Evolutionary conservation across 2,329 filamentous ascomycete species (phyloP), one percentile per base, ranked within the genome.

Genomic region (Claviceps cyperi): DNA sequence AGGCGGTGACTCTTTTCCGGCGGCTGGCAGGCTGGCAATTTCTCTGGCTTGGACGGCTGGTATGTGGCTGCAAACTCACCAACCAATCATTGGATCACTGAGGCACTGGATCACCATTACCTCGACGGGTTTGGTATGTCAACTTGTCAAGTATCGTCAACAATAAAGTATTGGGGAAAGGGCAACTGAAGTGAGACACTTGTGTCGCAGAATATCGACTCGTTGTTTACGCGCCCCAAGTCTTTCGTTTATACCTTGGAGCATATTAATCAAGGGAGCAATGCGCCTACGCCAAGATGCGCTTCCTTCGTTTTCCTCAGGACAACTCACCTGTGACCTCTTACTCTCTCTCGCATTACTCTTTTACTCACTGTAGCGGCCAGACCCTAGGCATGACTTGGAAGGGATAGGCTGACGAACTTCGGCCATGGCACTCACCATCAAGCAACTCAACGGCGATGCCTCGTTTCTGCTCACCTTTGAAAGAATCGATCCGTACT

Each of bases 391-490:
- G 46, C 22, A 51, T 45, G 37, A 48, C 6, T 8, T 43, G 17
- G 19, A 15, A 21, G 22, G 3, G 9, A 40, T 19, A 39, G 46
- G 32, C 36, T 28, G 35, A 46, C 17, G 32, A 35, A 22, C 47
- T 24, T 24, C 17, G 44, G 54, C 41, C 58, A 85, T 84, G 81
- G 75, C 81, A 37, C 65, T 85, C 57, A 76, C 74, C 19, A 55
- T 85, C 54, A 77, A 78, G 62, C 75, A 80, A 51, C 70, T 84
- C 50, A 83, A 84, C 60, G 73, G 71, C 47, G 80, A 84, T 60
- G 73, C 78, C 37, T 80, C 78, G 3, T 84, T 85, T 60, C 71
- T 84, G 37, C 69, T 85, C 43, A 76, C 75, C 28, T 82, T 85
- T 58, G 69, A 75, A 50, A 77, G 78, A 35, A 65, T 74, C 28